Evolutionary conservation across 192 early-diverging fungal genomes (phyloP).

Genomic region (Rhizophagus sp.): DNA sequence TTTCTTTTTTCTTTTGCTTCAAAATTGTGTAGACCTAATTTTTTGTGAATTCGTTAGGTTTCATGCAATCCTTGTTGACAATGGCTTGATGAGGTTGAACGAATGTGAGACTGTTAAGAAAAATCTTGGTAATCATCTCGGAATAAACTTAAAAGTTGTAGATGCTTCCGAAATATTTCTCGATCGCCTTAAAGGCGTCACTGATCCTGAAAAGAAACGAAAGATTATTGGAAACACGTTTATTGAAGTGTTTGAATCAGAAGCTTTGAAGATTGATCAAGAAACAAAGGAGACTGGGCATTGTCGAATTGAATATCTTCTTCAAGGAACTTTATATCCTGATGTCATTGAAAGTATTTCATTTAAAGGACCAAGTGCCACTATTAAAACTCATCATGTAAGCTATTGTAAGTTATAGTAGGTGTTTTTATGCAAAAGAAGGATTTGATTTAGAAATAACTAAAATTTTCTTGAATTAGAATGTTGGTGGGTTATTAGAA

Average conservation of each 20-base stretch:
- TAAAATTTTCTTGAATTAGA: slow-evolving; percentile 45
- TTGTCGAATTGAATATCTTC: slow-evolving; percentile 88
- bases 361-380: slow-evolving; percentile 98
- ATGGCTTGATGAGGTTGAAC: slow-evolving; percentile 98
- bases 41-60: slow-evolving; percentile 46
- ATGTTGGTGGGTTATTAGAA: slow-evolving; percentile 94
- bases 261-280: slow-evolving; percentile 86
- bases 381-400: slow-evolving; percentile 98
- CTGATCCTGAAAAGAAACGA: slow-evolving; percentile 95
- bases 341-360: slow-evolving; percentile 99
- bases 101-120: slow-evolving; percentile 87
- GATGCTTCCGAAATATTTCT: slow-evolving; percentile 87
- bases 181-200: slow-evolving; percentile 84
- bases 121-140: slow-evolving; percentile 84
- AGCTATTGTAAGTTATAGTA: not conserved
- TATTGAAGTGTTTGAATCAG: slow-evolving; percentile 95
- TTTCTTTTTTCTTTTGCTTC: too few relatives aligned
- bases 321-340: slow-evolving; percentile 98
- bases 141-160: slow-evolving; percentile 94
- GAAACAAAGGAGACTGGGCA: slow-evolving; percentile 67
- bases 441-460: not conserved
- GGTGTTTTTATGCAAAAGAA: not conserved
- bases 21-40: too few relatives aligned
- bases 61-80: slow-evolving; percentile 97
- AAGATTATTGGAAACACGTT: slow-evolving; percentile 99